Percentiles rank a stretch among this genome's conserved stretches.
phyloP scores from a whole-genome alignment of 441 rosid species.

The Brassica balearica region DNA sequence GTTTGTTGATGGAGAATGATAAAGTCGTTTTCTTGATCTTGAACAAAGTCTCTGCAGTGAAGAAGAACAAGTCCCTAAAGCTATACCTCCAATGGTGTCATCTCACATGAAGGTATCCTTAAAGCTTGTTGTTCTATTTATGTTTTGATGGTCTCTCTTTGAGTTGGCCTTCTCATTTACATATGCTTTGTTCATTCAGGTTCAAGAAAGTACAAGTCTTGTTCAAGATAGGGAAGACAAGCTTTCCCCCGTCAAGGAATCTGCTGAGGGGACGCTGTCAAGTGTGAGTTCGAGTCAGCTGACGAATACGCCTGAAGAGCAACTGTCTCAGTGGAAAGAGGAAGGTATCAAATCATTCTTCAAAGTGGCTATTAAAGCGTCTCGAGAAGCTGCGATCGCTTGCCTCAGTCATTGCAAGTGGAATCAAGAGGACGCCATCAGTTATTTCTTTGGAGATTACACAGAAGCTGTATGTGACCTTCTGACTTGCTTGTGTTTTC shows the following conservation, averaged over 20 bases:
- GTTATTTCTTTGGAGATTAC: background rate
- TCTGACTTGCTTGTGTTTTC: background rate
- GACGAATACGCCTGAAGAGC: background rate
- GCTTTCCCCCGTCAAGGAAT: background rate
- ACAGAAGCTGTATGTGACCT: background rate
- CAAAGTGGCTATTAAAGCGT: background rate
- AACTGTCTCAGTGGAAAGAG: background rate
- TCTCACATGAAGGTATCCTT: slow-evolving; percentile 1
- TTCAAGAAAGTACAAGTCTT: slow-evolving; percentile 2
- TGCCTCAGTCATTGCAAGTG: slow-evolving; percentile 1
- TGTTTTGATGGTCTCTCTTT: background rate
- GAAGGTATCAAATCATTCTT: background rate
- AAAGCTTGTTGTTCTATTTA: background rate
- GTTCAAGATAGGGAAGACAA: background rate
- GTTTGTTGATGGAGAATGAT: background rate
- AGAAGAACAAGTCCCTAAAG: background rate
- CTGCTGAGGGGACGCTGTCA: background rate
- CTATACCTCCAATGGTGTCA: slow-evolving; percentile 1
- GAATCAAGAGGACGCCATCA: background rate
- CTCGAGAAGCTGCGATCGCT: background rate
- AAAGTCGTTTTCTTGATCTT: slow-evolving; percentile 1
- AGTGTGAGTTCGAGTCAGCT: background rate
- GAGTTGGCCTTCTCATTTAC: background rate
- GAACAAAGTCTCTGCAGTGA: background rate
- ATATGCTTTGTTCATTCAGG: background rate